Conservation (phyloP, 2,329 filamentous ascomycete genomes). For the Aspergillus persii region DNA sequence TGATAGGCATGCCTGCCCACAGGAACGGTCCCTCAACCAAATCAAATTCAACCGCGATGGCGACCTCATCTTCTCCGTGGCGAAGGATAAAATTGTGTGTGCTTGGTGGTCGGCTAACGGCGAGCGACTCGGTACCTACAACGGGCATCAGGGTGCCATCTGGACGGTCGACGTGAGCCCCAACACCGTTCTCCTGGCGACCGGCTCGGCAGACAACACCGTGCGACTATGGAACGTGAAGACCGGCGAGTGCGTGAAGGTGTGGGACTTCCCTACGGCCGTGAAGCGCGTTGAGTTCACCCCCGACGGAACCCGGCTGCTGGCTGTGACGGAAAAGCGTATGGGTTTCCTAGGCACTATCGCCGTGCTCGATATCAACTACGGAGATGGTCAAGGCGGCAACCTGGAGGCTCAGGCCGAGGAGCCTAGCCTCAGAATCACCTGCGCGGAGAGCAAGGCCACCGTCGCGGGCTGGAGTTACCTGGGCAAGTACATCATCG, state of each 20-base stretch:
- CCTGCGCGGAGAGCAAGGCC: slow-evolving; percentile 93
- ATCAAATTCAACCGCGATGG: slow-evolving; percentile 95
- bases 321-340: slow-evolving; percentile 97
- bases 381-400: slow-evolving; percentile 57
- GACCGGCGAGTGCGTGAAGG: slow-evolving; percentile 89
- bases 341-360: slow-evolving; percentile 96
- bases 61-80: slow-evolving; percentile 91
- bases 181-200: slow-evolving; percentile 85
- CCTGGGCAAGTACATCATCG: slow-evolving; percentile 91
- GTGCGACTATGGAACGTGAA: slow-evolving; percentile 96
- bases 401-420: slow-evolving; percentile 74
- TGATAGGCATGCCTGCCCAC: slow-evolving; percentile 18
- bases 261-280: slow-evolving; percentile 94
- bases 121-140: slow-evolving; percentile 94
- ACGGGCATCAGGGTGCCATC: slow-evolving; percentile 94
- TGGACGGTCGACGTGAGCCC: slow-evolving; percentile 98
- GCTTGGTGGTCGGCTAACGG: slow-evolving; percentile 97
- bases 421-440: slow-evolving; percentile 81
- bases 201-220: slow-evolving; percentile 96
- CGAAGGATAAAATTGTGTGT: slow-evolving; percentile 96
- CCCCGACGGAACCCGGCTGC: slow-evolving; percentile 83
- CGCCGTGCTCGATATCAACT: slow-evolving; percentile 83
- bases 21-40: slow-evolving; percentile 92
- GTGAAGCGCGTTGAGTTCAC: slow-evolving; percentile 98
- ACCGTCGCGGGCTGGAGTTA: slow-evolving; percentile 98